Conservation (phyloP, 257 asterid species). For the Solanum virginianum region DNA sequence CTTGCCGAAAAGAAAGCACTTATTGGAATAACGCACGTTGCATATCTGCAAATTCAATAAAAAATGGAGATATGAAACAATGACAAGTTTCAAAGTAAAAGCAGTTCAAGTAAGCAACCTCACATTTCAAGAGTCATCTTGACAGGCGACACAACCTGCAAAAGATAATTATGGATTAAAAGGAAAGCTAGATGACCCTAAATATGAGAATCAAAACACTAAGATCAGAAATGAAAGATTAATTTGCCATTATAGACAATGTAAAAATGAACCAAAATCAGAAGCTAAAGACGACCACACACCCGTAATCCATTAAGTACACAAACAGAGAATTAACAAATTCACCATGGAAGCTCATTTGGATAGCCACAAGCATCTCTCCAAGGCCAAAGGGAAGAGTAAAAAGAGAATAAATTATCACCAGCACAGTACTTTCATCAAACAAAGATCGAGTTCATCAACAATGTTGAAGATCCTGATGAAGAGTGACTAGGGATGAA, state of each 20-base stretch:
- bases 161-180: slow-evolving; percentile 1
- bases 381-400: not conserved
- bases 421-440: not conserved
- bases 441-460: not conserved
- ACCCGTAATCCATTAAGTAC: not conserved
- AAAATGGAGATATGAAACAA: not conserved
- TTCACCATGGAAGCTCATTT: not conserved
- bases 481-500: not conserved
- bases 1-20: slow-evolving; percentile 92
- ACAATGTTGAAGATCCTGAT: not conserved
- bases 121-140: slow-evolving; percentile 93
- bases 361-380: not conserved
- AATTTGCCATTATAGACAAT: not conserved
- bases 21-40: slow-evolving; percentile 90
- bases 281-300: not conserved
- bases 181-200: not conserved
- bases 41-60: slow-evolving; percentile 63
- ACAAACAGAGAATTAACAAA: not conserved
- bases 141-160: slow-evolving; percentile 91
- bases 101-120: slow-evolving; percentile 13
- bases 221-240: not conserved
- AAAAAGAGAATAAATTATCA: not conserved
- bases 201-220: not conserved
- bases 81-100: slow-evolving; percentile 1
- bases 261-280: not conserved